Evolutionary conservation across 345 rosid genomes (phyloP).

Genomic region (Salix arbutifolia): DNA sequence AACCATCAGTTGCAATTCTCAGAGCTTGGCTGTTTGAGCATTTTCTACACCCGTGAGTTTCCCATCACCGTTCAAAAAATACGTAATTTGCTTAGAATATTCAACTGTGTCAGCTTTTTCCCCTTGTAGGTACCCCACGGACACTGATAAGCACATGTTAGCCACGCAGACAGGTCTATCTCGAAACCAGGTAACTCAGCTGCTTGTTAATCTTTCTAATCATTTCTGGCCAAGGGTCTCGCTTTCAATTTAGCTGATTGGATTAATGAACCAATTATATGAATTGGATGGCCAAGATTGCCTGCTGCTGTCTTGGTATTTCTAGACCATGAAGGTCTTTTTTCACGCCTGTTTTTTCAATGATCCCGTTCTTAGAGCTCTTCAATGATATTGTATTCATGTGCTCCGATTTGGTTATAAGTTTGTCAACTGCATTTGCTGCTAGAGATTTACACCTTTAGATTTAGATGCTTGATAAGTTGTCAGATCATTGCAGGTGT

Average conservation of each 20-base stretch:
- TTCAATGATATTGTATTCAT: not conserved
- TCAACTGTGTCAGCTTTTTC: not conserved
- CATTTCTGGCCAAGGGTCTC: not conserved
- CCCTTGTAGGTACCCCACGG: conserved; percentile 56
- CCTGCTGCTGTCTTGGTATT: not conserved
- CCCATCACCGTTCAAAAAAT: not conserved
- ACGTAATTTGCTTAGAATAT: not conserved
- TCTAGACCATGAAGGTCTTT: not conserved
- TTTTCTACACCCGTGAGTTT: conserved; percentile 69
- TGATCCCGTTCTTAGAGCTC: no score
- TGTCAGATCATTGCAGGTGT: conserved; percentile 34
- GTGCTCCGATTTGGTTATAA: not conserved
- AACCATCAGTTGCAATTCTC: conserved; percentile 54
- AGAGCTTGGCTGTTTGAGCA: conserved; percentile 70
- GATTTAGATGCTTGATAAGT: not conserved
- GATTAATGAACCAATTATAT: not conserved
- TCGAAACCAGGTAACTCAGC: conserved; percentile 47
- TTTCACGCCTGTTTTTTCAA: not conserved
- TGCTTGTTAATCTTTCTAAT: not conserved
- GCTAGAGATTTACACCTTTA: not conserved
- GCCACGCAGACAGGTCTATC: conserved; percentile 60
- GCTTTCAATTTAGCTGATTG: not conserved
- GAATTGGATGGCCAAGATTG: not conserved
- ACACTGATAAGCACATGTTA: conserved; percentile 57
- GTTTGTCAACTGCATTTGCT: not conserved